A percentile compares a stretch with the other conserved stretches of the same genome.
phyloP scores from a whole-genome alignment of 192 early-diverging fungal species.

The Phlyctochytrium bullatum region DNA sequence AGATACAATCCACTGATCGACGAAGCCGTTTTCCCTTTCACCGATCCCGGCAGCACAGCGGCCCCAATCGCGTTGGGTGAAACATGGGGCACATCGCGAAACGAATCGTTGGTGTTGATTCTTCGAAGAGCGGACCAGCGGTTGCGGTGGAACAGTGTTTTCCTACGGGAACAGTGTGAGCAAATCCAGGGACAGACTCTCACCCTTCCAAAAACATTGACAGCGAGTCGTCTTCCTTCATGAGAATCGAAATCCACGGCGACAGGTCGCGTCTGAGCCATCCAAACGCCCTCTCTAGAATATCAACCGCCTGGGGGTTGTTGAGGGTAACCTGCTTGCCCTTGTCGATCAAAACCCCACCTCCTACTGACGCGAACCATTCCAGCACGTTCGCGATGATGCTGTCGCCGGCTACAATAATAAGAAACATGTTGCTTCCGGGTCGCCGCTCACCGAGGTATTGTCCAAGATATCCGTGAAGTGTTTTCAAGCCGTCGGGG shows the following conservation, averaged over 20 bases:
- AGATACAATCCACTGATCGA: conserved; percentile 33
- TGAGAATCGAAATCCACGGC: not conserved
- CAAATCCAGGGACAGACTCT: not conserved
- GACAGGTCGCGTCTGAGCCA: not conserved
- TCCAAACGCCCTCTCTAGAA: not conserved
- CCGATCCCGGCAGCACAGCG: not conserved
- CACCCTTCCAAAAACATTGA: not conserved
- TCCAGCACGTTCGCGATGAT: conserved; percentile 34
- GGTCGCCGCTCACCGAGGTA: not conserved
- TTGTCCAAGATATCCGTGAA: conserved; percentile 10
- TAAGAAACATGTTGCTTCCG: not conserved
- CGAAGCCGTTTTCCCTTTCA: not conserved
- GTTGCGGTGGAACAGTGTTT: not conserved
- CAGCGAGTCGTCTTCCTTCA: not conserved
- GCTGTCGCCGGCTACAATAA: conserved; percentile 19
- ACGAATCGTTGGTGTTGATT: not conserved
- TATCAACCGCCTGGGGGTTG: not conserved
- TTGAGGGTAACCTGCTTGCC: conserved; percentile 11
- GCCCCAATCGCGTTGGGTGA: not conserved
- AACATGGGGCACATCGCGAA: not conserved
- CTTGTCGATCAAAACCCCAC: conserved; percentile 8
- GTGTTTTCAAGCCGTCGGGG: conserved; percentile 13
- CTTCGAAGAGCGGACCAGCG: not conserved
- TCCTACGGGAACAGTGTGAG: not conserved
- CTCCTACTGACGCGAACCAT: conserved; percentile 12